These are phyloP conservation scores for Gynostemma pentaphyllum DNA, from an alignment of 306 rosid genomes.

Conservation along the genomic window DNA sequence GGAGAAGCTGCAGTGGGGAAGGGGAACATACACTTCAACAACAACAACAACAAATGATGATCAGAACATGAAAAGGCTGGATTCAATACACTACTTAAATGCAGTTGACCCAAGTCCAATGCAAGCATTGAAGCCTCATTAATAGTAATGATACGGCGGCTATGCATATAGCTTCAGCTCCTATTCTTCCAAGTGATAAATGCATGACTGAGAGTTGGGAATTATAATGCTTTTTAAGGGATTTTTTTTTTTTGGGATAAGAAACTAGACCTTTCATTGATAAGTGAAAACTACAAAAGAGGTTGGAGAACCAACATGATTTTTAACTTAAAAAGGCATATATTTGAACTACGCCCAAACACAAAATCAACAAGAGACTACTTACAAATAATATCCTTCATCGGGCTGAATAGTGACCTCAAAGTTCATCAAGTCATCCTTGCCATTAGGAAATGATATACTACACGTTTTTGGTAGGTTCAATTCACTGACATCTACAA, in stretches of 20 bases:
- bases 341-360: neutral
- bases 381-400: conserved; percentile 51
- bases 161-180: neutral
- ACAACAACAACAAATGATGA: neutral
- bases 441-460: conserved; percentile 43
- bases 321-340: neutral
- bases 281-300: too few species aligned
- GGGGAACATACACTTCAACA: neutral
- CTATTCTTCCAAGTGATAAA: neutral
- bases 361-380: neutral
- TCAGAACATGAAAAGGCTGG: neutral
- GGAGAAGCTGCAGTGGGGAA: neutral
- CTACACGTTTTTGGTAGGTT: conserved; percentile 41
- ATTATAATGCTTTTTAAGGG: neutral
- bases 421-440: conserved; percentile 54
- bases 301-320: too few species aligned
- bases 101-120: conserved; percentile 4
- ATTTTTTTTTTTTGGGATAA: too few species aligned
- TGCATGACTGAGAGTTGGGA: neutral
- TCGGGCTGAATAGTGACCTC: conserved; percentile 50
- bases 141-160: neutral
- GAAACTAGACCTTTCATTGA: too few species aligned
- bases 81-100: neutral
- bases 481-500: conserved; percentile 43
- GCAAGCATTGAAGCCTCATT: neutral